Base-by-base conservation (phyloP, 805 yeast species). In the Lachancea thermotolerans region DNA sequence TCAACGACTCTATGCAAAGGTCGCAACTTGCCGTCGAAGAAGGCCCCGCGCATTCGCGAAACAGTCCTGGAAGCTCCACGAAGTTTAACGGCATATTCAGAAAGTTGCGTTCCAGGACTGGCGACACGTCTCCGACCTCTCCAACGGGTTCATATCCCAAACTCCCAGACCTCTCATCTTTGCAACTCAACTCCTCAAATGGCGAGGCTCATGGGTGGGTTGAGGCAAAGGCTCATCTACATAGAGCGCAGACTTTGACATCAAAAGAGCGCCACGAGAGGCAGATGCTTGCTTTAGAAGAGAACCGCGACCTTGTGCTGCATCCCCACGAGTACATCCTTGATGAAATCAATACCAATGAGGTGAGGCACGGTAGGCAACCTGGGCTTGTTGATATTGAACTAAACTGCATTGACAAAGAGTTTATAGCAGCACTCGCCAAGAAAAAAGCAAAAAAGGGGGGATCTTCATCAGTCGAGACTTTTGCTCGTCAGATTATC, bases 191-290 rank as follows among this genome's bases (percentile, higher is more conserved):
- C 45, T 35, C 48, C 46, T 16, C 55, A 64, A 68, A 77, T 62
- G 57, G 69, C 49, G 66, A 67, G 37, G 64, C 69, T 41, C 57
- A 65, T 44, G 71, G 65, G 31, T 78, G 84, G 83, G 68, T 78
- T 16, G 78, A 75, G 18, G 70, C 71, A 12, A 72, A 75, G 39
- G 66, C 78, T 39, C 90, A 81, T 52, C 63, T 89, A 43, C 78
- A 83, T 59, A 73, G 97, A 54, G 79, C 89, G 45, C 81, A 79
- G 50, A 76, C 95, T 0, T 65, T 87, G 18, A 76, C 84, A 2
- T 68, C 78, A 5, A 74, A 73, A 44, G 96, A 90, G 49, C 79
- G 84, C 48, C 82, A 80, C 43, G 69, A 73, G 12, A 74, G 98
- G 52, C 81, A 85, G 44, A 77, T 76, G 60, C 71, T 87, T 45